Conservation (phyloP, 371 early-diverging fungal genomes). For the Mortierella polycephala region DNA sequence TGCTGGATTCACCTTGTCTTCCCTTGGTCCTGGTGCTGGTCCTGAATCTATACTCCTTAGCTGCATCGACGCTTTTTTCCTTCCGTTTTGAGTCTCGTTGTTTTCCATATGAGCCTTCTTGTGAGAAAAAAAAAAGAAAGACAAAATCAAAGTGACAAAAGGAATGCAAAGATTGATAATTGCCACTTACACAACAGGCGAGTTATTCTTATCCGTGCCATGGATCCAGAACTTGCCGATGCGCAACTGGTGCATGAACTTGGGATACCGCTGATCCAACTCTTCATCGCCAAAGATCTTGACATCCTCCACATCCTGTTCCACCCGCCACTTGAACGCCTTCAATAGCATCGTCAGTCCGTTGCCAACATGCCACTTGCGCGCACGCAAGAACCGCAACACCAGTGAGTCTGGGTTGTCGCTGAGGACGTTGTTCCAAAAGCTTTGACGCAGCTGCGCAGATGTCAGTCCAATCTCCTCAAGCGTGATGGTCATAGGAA, state of each 20-base stretch:
- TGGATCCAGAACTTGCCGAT: slow-evolving; percentile 63
- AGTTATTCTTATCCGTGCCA: slow-evolving; percentile 61
- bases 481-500: slow-evolving; percentile 57
- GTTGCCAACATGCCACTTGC: slow-evolving; percentile 72
- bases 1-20: too few relatives aligned
- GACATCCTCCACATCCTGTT: slow-evolving; percentile 61
- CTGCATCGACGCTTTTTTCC: too few relatives aligned
- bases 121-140: too few relatives aligned
- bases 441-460: slow-evolving; percentile 22
- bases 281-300: slow-evolving; percentile 65
- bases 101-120: too few relatives aligned
- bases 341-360: slow-evolving; percentile 67
- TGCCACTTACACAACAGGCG: slow-evolving; percentile 61
- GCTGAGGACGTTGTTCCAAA: slow-evolving; percentile 41
- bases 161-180: slow-evolving; percentile 1
- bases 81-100: too few relatives aligned
- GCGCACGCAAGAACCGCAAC: slow-evolving; percentile 77
- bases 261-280: slow-evolving; percentile 56
- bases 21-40: too few relatives aligned
- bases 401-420: slow-evolving; percentile 64
- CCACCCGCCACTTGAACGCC: slow-evolving; percentile 68
- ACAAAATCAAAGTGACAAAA: too few relatives aligned
- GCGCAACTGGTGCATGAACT: slow-evolving; percentile 57
- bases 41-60: too few relatives aligned
- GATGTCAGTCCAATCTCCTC: slow-evolving; percentile 37